Percentiles rank a stretch among this genome's conserved stretches.
These are phyloP conservation scores for Cryptosporidium canis DNA, from an alignment of 169 alveolate genomes.

Conservation along the genomic window DNA sequence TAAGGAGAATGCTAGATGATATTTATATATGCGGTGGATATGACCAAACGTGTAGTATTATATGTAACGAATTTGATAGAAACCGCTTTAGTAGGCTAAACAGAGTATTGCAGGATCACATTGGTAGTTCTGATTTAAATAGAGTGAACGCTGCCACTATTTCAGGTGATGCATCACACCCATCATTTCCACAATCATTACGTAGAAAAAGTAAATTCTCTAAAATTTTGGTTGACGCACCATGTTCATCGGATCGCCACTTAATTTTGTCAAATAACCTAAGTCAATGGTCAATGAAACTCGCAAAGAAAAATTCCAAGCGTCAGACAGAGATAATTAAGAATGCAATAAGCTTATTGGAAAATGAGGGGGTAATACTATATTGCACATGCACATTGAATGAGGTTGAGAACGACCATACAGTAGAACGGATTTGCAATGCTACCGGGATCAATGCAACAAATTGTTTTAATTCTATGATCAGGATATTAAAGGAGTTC, in stretches of 20 bases:
- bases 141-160: background rate
- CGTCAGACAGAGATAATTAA: conserved; percentile 76
- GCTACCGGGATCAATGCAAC: background rate
- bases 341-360: conserved; percentile 76
- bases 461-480: background rate
- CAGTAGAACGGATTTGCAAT: conserved; percentile 19
- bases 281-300: conserved; percentile 74
- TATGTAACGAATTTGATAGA: conserved; percentile 77
- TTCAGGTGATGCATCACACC: conserved; percentile 21
- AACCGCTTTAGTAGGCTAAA: conserved; percentile 75
- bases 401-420: conserved; percentile 79
- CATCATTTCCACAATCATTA: background rate
- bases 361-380: conserved; percentile 77
- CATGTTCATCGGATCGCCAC: conserved; percentile 82
- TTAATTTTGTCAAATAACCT: conserved; percentile 48
- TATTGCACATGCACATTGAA: conserved; percentile 84
- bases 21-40: conserved; percentile 43
- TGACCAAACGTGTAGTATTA: conserved; percentile 73
- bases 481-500: background rate
- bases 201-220: background rate
- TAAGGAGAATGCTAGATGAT: conserved; percentile 73
- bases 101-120: conserved; percentile 71
- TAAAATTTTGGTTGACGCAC: conserved; percentile 81
- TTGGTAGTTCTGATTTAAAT: conserved; percentile 19
- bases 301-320: conserved; percentile 77